Evolutionary conservation across 768 basidiomycete genomes (phyloP), one percentile per base, ranked within the genome.

Genomic region (Tulasnella sp.): DNA sequence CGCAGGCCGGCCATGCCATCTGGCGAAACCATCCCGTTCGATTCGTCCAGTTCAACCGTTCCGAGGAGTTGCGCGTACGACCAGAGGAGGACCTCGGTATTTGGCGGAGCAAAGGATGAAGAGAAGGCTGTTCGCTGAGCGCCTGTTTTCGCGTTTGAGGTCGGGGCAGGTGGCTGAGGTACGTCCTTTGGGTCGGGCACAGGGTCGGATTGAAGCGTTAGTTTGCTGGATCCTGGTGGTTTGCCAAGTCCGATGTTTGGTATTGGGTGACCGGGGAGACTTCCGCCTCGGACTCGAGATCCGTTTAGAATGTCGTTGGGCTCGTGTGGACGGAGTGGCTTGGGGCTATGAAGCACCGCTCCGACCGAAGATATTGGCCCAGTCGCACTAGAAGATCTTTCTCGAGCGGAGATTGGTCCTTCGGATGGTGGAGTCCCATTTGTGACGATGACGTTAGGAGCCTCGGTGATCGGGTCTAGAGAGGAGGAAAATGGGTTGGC

Each of bases 1-100:
- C 79, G 41, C 54, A 81, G 54, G 22, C 40, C 40, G 18, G 72
- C 81, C 28, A 60, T 48, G 7, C 54, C 76, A 18, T 73, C 46
- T 28, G 77, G 37, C 11, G 82, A 48, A 81, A 86, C 82, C 24
- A 86, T 79, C 18, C 73, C 73, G 12, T 64, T 75, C 9, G 80
- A 50, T 28, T 84, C 84, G 78, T 86, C 85, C 54, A 86, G 82
- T 58, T 85, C 85, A 79, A 86, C 82, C 5, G 82, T 81, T 5
- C 85, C 85, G 73, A 83, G 79, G 73, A 86, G 82, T 72, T 85
- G 85, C 5, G 85, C 85, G 76, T 85, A 86, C 0, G 85, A 81
- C 85, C 85, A 86, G 18, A 86, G 82, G 16, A 86, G 50, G 0
- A 82, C 75, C 75, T 85, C 81, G 22, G 84, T 84, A 31, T 84